Conservation (phyloP, 768 basidiomycete species). For the Xerocomus spinulosus region DNA sequence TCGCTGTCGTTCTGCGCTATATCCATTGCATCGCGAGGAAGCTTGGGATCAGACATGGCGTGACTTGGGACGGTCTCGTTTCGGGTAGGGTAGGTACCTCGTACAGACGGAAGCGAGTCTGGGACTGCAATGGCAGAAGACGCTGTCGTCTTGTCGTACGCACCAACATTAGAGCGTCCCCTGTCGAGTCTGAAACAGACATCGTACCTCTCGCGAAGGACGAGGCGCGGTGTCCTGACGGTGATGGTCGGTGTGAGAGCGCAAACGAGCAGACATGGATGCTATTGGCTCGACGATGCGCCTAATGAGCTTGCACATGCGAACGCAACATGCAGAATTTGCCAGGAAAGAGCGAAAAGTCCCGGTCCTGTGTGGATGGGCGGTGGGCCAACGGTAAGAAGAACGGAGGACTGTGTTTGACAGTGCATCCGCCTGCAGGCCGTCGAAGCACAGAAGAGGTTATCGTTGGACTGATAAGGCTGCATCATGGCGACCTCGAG, state of each 20-base stretch:
- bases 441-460: neutral
- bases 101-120: neutral
- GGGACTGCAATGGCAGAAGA: neutral
- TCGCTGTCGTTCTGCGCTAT: neutral
- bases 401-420: conserved; percentile 7
- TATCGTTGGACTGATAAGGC: neutral
- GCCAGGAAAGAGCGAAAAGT: neutral
- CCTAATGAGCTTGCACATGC: conserved; percentile 12
- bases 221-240: neutral
- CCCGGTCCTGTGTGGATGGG: conserved; percentile 4
- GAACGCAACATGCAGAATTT: conserved; percentile 6
- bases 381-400: conserved; percentile 3
- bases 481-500: conserved; percentile 5
- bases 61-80: neutral
- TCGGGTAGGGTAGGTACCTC: neutral
- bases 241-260: neutral
- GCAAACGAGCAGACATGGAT: conserved; percentile 8
- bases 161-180: neutral
- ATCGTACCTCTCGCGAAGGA: conserved; percentile 10
- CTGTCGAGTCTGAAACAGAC: neutral
- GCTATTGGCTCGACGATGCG: conserved; percentile 8
- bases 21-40: neutral
- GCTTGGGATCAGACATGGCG: neutral
- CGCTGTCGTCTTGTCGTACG: neutral
- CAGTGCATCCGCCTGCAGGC: conserved; percentile 4